phyloP scores from a whole-genome alignment of 2,329 filamentous ascomycete genomes.

The Xenoacremonium recifei region DNA sequence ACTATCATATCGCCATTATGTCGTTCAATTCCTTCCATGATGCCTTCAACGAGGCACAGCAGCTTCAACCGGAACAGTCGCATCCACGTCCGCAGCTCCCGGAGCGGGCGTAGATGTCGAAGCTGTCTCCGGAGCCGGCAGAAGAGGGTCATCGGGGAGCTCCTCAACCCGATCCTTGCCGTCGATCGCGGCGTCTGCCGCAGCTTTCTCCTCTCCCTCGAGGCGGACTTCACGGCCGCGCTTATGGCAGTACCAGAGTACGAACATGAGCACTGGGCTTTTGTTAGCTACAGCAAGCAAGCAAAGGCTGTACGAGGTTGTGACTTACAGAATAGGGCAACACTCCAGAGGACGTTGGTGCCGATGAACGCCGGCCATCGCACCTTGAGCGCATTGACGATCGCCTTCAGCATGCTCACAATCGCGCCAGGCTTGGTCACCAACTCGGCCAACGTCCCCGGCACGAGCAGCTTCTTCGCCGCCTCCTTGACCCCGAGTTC shows the following conservation, averaged over 20 bases:
- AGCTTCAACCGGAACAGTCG: no score
- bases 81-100: conserved; percentile 3
- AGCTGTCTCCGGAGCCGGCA: conserved; percentile 33
- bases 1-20: no score
- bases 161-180: conserved; percentile 46
- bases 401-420: conserved; percentile 81
- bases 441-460: conserved; percentile 74
- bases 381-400: conserved; percentile 82
- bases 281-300: conserved; percentile 12
- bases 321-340: conserved; percentile 78
- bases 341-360: conserved; percentile 86
- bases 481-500: conserved; percentile 58
- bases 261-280: conserved; percentile 74
- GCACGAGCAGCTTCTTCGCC: conserved; percentile 65
- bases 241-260: conserved; percentile 98
- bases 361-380: conserved; percentile 90
- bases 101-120: neutral
- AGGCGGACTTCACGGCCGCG: conserved; percentile 83
- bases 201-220: conserved; percentile 50
- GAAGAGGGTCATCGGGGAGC: conserved; percentile 46
- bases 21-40: no score
- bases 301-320: neutral
- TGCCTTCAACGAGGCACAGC: no score
- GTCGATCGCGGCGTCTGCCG: conserved; percentile 32
- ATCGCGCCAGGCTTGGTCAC: conserved; percentile 86